Conservation (phyloP, 768 basidiomycete species). For the Cystofilobasidium ferigula region DNA sequence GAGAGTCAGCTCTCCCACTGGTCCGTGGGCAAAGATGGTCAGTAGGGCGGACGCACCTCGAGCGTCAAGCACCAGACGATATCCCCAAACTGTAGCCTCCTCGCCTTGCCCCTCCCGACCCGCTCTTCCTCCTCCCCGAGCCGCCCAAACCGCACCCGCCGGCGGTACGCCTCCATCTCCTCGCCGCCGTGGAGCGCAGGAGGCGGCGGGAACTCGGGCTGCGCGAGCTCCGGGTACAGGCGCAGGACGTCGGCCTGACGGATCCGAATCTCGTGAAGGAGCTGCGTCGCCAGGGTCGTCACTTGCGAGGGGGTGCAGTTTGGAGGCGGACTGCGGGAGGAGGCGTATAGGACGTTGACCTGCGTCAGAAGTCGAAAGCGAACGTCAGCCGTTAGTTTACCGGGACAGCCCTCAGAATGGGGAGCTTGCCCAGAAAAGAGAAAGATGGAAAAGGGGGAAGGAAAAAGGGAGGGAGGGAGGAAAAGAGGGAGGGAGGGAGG, state of each 20-base stretch:
- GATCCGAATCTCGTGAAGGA: neutral
- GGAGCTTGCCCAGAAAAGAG: too few relatives aligned
- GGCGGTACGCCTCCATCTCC: neutral
- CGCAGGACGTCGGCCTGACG: conserved; percentile 7
- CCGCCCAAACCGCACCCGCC: neutral
- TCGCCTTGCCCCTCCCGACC: neutral
- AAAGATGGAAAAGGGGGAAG: too few relatives aligned
- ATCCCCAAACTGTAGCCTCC: neutral
- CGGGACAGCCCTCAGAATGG: too few relatives aligned
- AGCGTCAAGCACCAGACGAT: neutral
- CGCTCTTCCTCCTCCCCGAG: neutral
- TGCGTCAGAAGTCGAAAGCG: neutral
- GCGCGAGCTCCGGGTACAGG: neutral
- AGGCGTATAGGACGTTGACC: conserved; percentile 5
- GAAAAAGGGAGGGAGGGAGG: too few relatives aligned
- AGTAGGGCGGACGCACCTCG: neutral
- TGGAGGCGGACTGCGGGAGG: neutral
- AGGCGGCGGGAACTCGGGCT: neutral
- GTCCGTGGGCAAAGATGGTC: neutral
- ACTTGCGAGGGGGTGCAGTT: neutral
- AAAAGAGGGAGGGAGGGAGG: too few relatives aligned
- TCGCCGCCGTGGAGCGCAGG: neutral
- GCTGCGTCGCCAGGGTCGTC: neutral
- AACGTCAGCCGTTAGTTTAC: too few relatives aligned
- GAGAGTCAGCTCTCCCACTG: too few relatives aligned